Evolutionary conservation across 768 basidiomycete genomes (phyloP), one percentile per base, ranked within the genome.

Genomic region (Ramaria rubella): DNA sequence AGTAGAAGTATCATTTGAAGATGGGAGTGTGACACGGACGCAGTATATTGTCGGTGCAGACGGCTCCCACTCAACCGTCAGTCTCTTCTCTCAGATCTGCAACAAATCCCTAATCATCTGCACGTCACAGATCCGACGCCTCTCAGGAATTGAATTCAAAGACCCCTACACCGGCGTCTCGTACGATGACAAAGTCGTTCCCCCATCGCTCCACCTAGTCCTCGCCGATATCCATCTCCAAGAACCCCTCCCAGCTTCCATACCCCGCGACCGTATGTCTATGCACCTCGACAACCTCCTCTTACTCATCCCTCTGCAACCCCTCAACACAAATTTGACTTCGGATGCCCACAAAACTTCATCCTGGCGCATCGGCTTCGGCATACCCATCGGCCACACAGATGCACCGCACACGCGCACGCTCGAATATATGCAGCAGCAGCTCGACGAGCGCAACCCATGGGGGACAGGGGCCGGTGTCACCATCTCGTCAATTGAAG

Each of bases 31-130:
- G 14, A 70, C 81, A 40, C 70, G 65, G 3, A 65, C 79, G 12
- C 72, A 70, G 30, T 80, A 78, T 62, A 72, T 81, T 4, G 60
- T 81, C 27, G 79, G 76, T 23, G 78, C 79, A 5, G 80, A 82
- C 60, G 79, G 81, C 2, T 67, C 77, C 2, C 70, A 64, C 53
- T 81, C 79, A 1, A 60, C 63, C 33, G 80, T 80, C 60, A 51
- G 70, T 62, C n/a, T n/a, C n/a, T n/a, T n/a, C n/a, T n/a, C n/a
- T n/a, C n/a, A n/a, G n/a, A n/a, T n/a, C n/a, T n/a, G n/a, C n/a
- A n/a, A n/a, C n/a, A n/a, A n/a, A n/a, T n/a, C n/a, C n/a, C n/a
- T n/a, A n/a, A n/a, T n/a, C n/a, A n/a, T n/a, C n/a, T n/a, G n/a
- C n/a, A n/a, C n/a, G n/a, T n/a, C n/a, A 15, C 26, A 51, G 49